Evolutionary conservation across 805 yeast species (phyloP).

Genomic region (Wickerhamomyces silvicola): DNA sequence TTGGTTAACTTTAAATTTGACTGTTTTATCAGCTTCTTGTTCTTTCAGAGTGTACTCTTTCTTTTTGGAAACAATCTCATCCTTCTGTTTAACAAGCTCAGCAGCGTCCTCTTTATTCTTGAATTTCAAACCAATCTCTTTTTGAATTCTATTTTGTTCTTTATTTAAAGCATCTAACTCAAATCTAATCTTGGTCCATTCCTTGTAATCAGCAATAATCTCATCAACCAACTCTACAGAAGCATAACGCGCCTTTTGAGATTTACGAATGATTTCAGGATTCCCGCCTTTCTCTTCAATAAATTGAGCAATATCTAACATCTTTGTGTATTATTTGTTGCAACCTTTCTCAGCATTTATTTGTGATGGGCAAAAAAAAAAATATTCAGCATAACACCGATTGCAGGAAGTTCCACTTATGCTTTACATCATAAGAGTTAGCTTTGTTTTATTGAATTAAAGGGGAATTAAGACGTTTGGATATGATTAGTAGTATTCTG

Average conservation of each 20-base stretch:
- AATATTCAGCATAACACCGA: no score
- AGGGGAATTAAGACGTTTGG: no score
- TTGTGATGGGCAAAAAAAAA: no score
- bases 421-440: no score
- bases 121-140: conserved; percentile 86
- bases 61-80: conserved; percentile 63
- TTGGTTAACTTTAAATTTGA: conserved; percentile 76
- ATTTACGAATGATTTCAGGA: conserved; percentile 79
- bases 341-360: no score
- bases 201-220: conserved; percentile 83
- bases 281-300: conserved; percentile 96
- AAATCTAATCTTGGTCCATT: conserved; percentile 87
- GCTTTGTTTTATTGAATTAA: no score
- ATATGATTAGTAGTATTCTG: no score
- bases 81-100: conserved; percentile 78
- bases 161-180: conserved; percentile 89
- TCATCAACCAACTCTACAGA: conserved; percentile 94
- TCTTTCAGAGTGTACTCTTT: conserved; percentile 59
- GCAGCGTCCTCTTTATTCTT: conserved; percentile 93
- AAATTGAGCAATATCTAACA: conserved; percentile 91
- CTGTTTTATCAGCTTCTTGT: conserved; percentile 68
- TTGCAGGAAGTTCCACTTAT: no score
- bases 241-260: conserved; percentile 92
- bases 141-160: conserved; percentile 81
- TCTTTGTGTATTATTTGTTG: no score